A percentile compares a stretch with the other conserved stretches of the same genome.
These are phyloP conservation scores for Russula emetica DNA, from an alignment of 768 basidiomycete genomes.

Conservation along the genomic window DNA sequence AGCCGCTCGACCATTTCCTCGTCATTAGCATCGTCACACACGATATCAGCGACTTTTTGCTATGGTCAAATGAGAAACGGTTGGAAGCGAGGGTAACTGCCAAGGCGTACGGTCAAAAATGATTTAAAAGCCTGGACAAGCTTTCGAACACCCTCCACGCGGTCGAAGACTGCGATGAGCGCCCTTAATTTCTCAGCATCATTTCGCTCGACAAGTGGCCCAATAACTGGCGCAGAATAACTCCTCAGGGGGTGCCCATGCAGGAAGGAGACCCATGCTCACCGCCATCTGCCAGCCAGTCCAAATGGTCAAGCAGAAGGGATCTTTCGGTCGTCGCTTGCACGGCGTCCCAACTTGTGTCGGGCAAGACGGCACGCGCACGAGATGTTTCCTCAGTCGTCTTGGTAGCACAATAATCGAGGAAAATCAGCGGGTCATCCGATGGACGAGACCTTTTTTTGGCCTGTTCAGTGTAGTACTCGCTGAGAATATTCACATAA, in stretches of 20 bases:
- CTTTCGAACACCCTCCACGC: conserved; percentile 50
- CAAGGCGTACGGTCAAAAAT: conserved; percentile 51
- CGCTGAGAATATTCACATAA: conserved; percentile 47
- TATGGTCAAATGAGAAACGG: conserved; percentile 30
- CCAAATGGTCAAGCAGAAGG: conserved; percentile 42
- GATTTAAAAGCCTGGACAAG: conserved; percentile 60
- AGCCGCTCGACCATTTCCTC: conserved; percentile 76
- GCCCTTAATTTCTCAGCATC: conserved; percentile 42
- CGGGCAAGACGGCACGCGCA: conserved; percentile 46
- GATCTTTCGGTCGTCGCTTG: conserved; percentile 52
- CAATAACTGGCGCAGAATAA: conserved; percentile 43
- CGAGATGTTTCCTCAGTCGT: conserved; percentile 57
- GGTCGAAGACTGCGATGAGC: conserved; percentile 60
- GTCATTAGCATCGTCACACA: conserved; percentile 57
- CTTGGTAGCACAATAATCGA: conserved; percentile 44
- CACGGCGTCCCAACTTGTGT: conserved; percentile 47
- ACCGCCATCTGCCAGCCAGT: conserved; percentile 45
- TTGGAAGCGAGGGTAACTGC: neutral
- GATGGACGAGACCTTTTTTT: conserved; percentile 36
- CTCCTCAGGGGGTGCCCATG: neutral
- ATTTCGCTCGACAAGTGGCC: conserved; percentile 46
- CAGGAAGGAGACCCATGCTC: conserved; percentile 6
- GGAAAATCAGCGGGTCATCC: conserved; percentile 49
- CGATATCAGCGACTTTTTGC: conserved; percentile 58
- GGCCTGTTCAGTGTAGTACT: conserved; percentile 56